Percentiles rank a stretch among this genome's conserved stretches.
These are phyloP conservation scores for Zymoseptoria ardabiliae DNA, from an alignment of 2,329 filamentous ascomycete species.

Conservation along the genomic window DNA sequence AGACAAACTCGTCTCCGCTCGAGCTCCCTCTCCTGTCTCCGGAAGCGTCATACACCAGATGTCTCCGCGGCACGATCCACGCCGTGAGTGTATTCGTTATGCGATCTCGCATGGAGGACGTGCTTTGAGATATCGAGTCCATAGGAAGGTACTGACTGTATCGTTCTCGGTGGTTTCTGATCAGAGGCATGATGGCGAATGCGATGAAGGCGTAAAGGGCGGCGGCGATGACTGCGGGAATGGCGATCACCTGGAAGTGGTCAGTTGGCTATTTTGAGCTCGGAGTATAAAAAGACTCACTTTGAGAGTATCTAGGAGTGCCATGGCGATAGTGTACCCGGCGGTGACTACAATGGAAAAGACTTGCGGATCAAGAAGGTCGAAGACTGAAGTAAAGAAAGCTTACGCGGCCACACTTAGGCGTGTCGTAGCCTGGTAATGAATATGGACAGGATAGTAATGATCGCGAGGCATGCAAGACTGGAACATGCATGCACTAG, in stretches of 20 bases:
- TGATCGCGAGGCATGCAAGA: neutral
- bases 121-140: conserved; percentile 22
- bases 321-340: neutral
- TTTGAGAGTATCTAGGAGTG: neutral
- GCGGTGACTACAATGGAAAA: neutral
- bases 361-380: neutral
- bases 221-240: conserved; percentile 39
- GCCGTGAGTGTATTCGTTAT: conserved; percentile 31
- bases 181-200: conserved; percentile 37
- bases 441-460: neutral
- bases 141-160: conserved; percentile 39
- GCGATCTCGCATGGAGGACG: conserved; percentile 24
- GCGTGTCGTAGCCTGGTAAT: neutral
- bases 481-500: neutral
- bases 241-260: conserved; percentile 33
- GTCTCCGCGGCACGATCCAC: conserved; percentile 25
- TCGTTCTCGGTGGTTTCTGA: conserved; percentile 37
- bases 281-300: neutral
- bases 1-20: conserved; percentile 30
- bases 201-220: conserved; percentile 37
- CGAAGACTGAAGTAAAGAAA: neutral
- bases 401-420: neutral
- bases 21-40: conserved; percentile 15
- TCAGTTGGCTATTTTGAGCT: neutral
- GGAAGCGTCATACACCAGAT: conserved; percentile 27